Evolutionary conservation across 208 protist species (phyloP).

Genomic region (Acanthamoeba royreba): DNA sequence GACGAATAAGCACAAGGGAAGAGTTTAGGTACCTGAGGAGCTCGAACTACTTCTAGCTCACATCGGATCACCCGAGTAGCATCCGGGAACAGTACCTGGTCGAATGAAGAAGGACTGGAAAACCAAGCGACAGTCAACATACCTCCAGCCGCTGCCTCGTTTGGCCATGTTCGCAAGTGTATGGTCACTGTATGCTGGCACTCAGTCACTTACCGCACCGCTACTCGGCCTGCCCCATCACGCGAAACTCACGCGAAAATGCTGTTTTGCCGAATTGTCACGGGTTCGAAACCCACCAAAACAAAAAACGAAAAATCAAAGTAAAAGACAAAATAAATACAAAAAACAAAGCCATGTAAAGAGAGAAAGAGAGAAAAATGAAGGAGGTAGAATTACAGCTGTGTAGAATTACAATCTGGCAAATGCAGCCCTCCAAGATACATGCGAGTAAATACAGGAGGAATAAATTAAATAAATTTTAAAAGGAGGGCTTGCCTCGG

Average conservation of each 20-base stretch:
- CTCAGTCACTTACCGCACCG: too few species aligned
- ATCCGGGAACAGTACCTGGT: not conserved
- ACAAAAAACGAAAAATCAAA: not conserved
- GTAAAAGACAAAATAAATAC: not conserved
- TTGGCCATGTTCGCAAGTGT: too few species aligned
- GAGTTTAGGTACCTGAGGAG: too few species aligned
- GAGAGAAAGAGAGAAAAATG: not conserved
- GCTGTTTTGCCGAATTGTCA: not conserved
- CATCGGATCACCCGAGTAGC: too few species aligned
- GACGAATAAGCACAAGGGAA: too few species aligned
- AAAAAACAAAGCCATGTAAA: not conserved
- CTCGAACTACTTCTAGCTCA: too few species aligned
- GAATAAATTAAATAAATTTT: not conserved
- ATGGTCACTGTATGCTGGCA: too few species aligned
- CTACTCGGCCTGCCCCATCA: too few species aligned
- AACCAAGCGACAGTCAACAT: not conserved
- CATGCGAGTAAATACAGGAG: not conserved
- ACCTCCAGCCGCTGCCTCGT: too few species aligned
- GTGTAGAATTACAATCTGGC: not conserved
- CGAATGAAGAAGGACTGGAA: not conserved
- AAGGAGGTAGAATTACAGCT: not conserved
- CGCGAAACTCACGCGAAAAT: not conserved
- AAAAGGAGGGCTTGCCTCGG: too few species aligned
- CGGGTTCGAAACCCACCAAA: not conserved
- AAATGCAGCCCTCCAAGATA: not conserved